Conservation (phyloP, 495 filamentous ascomycete species). For the Penicillium salamii region DNA sequence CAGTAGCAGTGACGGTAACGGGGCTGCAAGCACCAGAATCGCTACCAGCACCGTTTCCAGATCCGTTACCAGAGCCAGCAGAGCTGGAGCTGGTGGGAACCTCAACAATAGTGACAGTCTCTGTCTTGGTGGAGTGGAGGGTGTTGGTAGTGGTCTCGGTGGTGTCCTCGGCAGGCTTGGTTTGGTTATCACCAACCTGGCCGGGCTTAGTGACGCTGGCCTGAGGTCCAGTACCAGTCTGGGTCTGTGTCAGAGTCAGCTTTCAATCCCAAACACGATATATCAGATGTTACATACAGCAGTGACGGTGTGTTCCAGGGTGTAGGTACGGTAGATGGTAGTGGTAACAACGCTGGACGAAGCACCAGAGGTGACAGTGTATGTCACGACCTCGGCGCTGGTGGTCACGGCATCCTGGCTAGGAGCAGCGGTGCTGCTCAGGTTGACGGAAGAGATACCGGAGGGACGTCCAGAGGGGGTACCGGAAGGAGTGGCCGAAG, state of each 20-base stretch:
- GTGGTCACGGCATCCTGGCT: constrained; percentile 11
- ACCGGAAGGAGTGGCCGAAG: not conserved
- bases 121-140: constrained; percentile 26
- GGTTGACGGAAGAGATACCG: not conserved
- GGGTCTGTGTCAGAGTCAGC: constrained; percentile 16
- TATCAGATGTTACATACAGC: constrained; percentile 27
- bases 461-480: not conserved
- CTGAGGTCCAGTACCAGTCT: constrained; percentile 2
- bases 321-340: constrained; percentile 50
- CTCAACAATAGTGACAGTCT: constrained; percentile 30
- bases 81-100: constrained; percentile 16
- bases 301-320: constrained; percentile 35
- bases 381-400: constrained; percentile 54
- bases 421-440: constrained; percentile 5
- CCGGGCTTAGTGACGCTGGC: not conserved
- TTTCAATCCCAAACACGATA: not conserved
- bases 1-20: constrained; percentile 27
- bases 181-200: not conserved
- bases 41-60: constrained; percentile 16
- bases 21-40: constrained; percentile 17
- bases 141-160: constrained; percentile 19
- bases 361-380: constrained; percentile 54
- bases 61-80: constrained; percentile 16
- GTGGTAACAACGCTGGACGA: constrained; percentile 56
- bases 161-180: constrained; percentile 3